Evolutionary conservation across 345 rosid genomes (phyloP), one percentile per base, ranked within the genome.

Genomic region (Citrus sp.): DNA sequence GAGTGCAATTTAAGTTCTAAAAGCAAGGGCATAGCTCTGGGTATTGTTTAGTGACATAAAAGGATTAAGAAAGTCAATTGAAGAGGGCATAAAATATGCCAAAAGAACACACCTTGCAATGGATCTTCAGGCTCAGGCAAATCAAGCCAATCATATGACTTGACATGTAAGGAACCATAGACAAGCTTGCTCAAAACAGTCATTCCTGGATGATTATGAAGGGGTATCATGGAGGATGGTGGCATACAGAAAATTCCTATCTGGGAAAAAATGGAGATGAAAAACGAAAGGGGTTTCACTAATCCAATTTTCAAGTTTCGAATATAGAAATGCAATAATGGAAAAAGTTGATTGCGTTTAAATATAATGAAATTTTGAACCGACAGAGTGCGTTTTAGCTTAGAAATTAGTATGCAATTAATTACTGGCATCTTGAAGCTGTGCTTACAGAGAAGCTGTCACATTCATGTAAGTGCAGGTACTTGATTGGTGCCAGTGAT

Each of bases 131-230:
- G 73, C 67, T 82, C 86, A 24, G 91, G 82, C 58, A 86, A 63
- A 72, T 90, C 92, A 81, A 97, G 73, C 99, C 97, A 94, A 82
- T 97, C 99, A 70, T 91, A 97, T 46, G 98, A 91, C 79, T 85
- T 86, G 70, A 92, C 98, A 75, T 89, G 97, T 78, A 93, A 80
- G 64, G 99, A 85, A 74, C 98, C 96, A 70, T 92, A 94, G 21
- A 97, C 70, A 70, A 94, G 96, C 91, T 91, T 93, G 94, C 98
- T 97, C 86, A 92, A 80, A 62, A 97, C 97, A 9, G 94, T 90
- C 96, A 94, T 92, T 82, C 99, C 97, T 2, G 99, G 94, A 85
- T 93, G 99, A 87, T 94, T 93, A 82, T 95, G 99, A 78, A 95
- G 93, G 49, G 99, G 99, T 73, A 95, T 95, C 67, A 93, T 83